Evolutionary conservation across 1,284 basidiomycete genomes (phyloP).

Genomic region (Papiliotrema terrestris): DNA sequence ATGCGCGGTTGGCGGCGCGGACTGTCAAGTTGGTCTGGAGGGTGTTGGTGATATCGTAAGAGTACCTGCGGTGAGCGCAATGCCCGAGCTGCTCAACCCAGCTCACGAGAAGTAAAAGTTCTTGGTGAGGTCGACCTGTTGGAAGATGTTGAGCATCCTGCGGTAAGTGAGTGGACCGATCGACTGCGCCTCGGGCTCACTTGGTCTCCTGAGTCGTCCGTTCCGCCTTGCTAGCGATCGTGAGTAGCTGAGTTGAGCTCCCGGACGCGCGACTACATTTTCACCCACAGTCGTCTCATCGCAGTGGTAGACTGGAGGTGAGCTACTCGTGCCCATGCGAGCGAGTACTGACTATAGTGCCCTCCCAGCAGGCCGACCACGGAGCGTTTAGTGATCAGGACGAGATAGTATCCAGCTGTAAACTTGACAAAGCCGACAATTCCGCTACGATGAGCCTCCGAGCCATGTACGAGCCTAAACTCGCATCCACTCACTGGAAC

Average conservation of each 20-base stretch:
- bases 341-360: conserved; percentile 62
- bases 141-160: conserved; percentile 81
- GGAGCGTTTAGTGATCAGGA: conserved; percentile 82
- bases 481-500: conserved; percentile 56
- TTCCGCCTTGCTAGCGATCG: conserved; percentile 53
- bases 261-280: too few relatives aligned
- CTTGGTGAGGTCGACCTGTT: conserved; percentile 95
- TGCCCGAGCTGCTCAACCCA: not conserved
- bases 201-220: conserved; percentile 78
- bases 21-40: conserved; percentile 88
- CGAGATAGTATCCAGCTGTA: conserved; percentile 87
- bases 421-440: conserved; percentile 75
- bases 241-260: conserved; percentile 30
- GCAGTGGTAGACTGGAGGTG: conserved; percentile 75
- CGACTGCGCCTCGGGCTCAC: conserved; percentile 21
- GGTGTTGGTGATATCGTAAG: conserved; percentile 94
- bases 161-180: conserved; percentile 13
- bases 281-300: conserved; percentile 74
- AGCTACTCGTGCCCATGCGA: conserved; percentile 2
- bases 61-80: conserved; percentile 60
- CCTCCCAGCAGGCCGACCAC: conserved; percentile 93
- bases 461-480: not conserved
- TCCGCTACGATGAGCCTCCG: conserved; percentile 16
- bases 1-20: conserved; percentile 48
- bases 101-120: conserved; percentile 96